Percentiles rank a stretch among this genome's conserved stretches.
phyloP scores from a whole-genome alignment of 495 filamentous ascomycete genomes.

The Hypoxylon intermedium region DNA sequence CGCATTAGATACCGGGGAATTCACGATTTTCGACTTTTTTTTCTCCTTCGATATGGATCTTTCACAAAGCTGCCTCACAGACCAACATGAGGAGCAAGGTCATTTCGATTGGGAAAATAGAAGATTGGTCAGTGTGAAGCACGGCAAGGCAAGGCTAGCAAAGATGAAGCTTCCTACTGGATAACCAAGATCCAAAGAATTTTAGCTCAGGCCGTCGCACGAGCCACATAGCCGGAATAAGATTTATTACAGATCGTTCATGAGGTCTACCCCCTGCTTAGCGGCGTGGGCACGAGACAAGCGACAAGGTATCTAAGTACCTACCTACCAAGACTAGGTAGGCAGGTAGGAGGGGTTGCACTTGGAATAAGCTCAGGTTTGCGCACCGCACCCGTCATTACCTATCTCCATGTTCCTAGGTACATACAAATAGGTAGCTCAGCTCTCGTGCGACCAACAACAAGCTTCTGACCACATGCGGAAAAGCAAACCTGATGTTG shows the following conservation, averaged over 20 bases:
- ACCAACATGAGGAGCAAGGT: conserved; percentile 22
- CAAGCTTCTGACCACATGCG: too few species aligned
- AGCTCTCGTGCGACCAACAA: conserved; percentile 1
- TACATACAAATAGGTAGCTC: too few species aligned
- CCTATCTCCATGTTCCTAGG: neutral
- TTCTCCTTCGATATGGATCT: conserved; percentile 29
- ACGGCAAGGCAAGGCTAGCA: conserved; percentile 25
- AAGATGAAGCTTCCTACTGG: conserved; percentile 12
- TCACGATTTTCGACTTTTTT: neutral
- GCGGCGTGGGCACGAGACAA: neutral
- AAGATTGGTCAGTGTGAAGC: conserved; percentile 13
- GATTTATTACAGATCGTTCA: conserved; percentile 25
- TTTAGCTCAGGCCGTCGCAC: neutral
- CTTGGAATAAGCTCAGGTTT: conserved; percentile 19
- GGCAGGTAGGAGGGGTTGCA: conserved; percentile 17
- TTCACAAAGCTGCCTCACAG: conserved; percentile 25
- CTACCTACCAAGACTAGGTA: too few species aligned
- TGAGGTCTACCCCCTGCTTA: too few species aligned
- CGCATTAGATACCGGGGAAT: conserved; percentile 29
- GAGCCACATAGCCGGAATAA: conserved; percentile 22
- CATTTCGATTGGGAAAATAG: conserved; percentile 27
- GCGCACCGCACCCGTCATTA: conserved; percentile 13
- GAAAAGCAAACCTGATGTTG: too few species aligned
- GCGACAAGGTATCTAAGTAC: neutral
- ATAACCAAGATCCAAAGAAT: conserved; percentile 1